Conservation (phyloP, 2,329 filamentous ascomycete species). For the Fusarium pseudograminearum region DNA sequence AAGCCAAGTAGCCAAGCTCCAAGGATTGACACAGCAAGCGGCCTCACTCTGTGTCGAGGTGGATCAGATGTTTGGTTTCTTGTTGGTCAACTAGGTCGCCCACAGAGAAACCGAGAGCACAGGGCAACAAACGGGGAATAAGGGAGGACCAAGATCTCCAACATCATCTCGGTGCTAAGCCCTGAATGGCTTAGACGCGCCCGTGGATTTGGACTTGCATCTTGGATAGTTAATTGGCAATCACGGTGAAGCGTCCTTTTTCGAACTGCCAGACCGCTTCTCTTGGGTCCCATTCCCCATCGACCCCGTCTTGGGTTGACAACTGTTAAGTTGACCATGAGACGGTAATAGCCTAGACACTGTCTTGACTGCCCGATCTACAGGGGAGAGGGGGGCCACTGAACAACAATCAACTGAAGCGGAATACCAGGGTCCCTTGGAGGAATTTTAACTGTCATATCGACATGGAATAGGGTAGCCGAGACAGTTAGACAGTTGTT, state of each 20-base stretch:
- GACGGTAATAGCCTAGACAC: constrained; percentile 25
- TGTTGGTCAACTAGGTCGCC: constrained; percentile 28
- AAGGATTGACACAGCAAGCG: constrained; percentile 27
- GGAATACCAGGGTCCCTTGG: constrained; percentile 17
- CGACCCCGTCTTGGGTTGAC: constrained; percentile 33
- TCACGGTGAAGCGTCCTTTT: constrained; percentile 30
- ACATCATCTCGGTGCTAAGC: constrained; percentile 40
- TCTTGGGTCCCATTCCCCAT: constrained; percentile 44
- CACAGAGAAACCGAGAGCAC: constrained; percentile 12
- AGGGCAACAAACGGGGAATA: constrained; percentile 27
- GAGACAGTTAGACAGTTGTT: constrained; percentile 3
- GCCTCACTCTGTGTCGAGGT: constrained; percentile 37
- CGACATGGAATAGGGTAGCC: constrained; percentile 38
- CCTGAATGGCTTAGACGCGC: constrained; percentile 21
- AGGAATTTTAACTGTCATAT: constrained; percentile 20
- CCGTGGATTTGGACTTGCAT: constrained; percentile 40
- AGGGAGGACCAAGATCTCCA: constrained; percentile 16
- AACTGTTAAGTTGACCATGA: constrained; percentile 38
- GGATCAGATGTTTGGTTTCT: constrained; percentile 36
- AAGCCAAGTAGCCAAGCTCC: constrained; percentile 23
- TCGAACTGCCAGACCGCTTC: constrained; percentile 44
- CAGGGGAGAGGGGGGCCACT: constrained; percentile 9
- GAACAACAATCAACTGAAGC: constrained; percentile 12
- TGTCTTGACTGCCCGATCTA: constrained; percentile 28
- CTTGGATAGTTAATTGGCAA: constrained; percentile 34